Evolutionary conservation across 148 eudicot species (phyloP).

Genomic region (Fagopyrum esculentum): DNA sequence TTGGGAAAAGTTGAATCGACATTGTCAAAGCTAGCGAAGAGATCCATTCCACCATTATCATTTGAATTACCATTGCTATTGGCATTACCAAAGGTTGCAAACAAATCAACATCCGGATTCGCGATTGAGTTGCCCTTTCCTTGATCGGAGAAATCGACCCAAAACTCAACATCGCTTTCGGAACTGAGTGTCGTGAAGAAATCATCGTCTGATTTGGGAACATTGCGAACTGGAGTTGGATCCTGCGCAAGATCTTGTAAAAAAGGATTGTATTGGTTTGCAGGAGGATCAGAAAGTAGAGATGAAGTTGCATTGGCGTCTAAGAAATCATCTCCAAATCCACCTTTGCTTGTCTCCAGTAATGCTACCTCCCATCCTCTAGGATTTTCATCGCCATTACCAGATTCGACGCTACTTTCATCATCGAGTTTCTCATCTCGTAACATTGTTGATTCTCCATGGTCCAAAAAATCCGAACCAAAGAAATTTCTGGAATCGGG

Average conservation of each 20-base stretch:
- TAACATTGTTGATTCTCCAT: background rate
- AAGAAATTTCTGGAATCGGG: background rate
- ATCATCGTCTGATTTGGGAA: background rate
- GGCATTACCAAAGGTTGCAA: background rate
- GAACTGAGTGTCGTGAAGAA: background rate
- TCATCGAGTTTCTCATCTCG: background rate
- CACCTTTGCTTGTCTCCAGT: background rate
- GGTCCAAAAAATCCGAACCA: background rate
- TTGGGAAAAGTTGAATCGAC: background rate
- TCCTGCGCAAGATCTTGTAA: background rate
- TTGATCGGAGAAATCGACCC: slow-evolving; percentile 5
- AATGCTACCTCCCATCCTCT: slow-evolving; percentile 1
- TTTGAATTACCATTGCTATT: background rate
- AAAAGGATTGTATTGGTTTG: background rate
- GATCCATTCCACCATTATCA: background rate
- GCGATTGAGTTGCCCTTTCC: background rate
- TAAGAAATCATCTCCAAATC: background rate
- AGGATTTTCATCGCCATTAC: background rate
- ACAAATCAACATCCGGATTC: background rate
- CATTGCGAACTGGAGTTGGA: background rate
- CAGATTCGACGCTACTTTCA: background rate
- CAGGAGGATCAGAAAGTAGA: background rate
- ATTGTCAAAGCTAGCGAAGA: background rate
- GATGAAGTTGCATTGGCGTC: background rate
- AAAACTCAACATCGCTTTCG: background rate